Percentiles rank a stretch among this genome's conserved stretches.
Evolutionary conservation across 768 basidiomycete genomes (phyloP).

Genomic region (Hypholoma fasciculare): DNA sequence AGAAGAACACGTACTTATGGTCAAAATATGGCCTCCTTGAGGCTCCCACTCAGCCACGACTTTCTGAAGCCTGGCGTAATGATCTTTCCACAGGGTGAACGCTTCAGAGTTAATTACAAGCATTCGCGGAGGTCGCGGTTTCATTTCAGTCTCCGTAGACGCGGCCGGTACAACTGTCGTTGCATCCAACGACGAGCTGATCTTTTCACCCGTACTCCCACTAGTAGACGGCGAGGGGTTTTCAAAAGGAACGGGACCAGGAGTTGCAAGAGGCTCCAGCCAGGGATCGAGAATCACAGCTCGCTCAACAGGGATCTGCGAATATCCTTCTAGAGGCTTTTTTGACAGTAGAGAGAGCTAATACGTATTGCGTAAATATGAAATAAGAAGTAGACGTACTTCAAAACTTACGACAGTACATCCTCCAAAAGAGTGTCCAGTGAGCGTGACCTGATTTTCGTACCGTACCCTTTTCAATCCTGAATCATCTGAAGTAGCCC

Average conservation of each 20-base stretch:
- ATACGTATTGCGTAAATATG: too few relatives aligned
- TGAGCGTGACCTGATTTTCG: constrained; percentile 35
- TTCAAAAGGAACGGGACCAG: constrained; percentile 45
- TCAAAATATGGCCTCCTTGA: constrained; percentile 41
- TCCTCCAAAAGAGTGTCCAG: constrained; percentile 49
- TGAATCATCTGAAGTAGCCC: constrained; percentile 28
- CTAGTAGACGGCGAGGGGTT: neutral
- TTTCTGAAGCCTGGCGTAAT: constrained; percentile 60
- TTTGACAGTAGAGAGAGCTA: constrained; percentile 61
- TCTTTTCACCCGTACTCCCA: neutral
- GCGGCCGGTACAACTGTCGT: constrained; percentile 5
- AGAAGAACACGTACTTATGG: constrained; percentile 39
- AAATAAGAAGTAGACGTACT: too few relatives aligned
- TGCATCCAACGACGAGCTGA: neutral
- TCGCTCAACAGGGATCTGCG: constrained; percentile 52
- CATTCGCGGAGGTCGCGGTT: constrained; percentile 34
- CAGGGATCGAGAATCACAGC: constrained; percentile 80
- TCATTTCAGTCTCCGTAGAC: neutral
- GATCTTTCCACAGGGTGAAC: constrained; percentile 79
- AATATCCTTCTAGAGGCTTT: constrained; percentile 38
- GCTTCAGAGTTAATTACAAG: constrained; percentile 75
- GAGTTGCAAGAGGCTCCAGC: constrained; percentile 73
- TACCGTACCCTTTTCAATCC: constrained; percentile 29
- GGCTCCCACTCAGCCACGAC: constrained; percentile 59
- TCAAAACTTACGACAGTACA: constrained; percentile 38